Base-by-base conservation (phyloP, 257 asterid species). In the Nicotiana tabacum region DNA sequence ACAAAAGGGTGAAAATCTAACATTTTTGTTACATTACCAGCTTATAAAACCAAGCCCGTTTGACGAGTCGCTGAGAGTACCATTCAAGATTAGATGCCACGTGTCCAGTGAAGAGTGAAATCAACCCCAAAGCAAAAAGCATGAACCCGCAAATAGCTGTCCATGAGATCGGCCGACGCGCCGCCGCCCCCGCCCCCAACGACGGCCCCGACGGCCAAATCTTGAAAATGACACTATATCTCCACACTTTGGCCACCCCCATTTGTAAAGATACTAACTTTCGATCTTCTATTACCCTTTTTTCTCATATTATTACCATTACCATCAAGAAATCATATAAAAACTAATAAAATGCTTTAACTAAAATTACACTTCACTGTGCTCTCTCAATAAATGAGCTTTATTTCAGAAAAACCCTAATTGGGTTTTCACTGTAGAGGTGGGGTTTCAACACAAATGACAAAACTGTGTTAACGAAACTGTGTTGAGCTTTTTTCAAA, bases 61-160 rank as follows among this genome's bases (percentile, higher is more conserved):
- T 90, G 79, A 91, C 92, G 65, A 94, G 89, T 35, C 94, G 89
- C 82, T 93, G 95, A 58, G 99, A 94, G 84, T 95, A 95, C 98
- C 93, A 91, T 87, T 96, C 99, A 61, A 94, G 91, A 93, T 93
- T 91, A 84, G 99, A 92, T 32, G 94, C 98, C 85, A 96, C 91
- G 85, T 96, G 99, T 46, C 99, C 99, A 46, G 99, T 93, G 86
- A 96, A 91, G 58, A 96, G 95, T 5, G 99, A 96, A 83, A 96
- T 92, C 84, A 96, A 92, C 6, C 98, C 99, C 9, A 96, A 90
- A 10, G 87, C 91, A 77, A 96, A 96, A 64, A 96, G 94, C 91
- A 94, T 77, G 53, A 88, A 81, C 70, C 98, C 98, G 68, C 99
- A 96, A 43, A 94, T 87, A 83, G 83, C 89, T 83, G 99, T 90